Base-by-base conservation (phyloP, 2,329 filamentous ascomycete genomes). In the Epichloe coenophiala region DNA sequence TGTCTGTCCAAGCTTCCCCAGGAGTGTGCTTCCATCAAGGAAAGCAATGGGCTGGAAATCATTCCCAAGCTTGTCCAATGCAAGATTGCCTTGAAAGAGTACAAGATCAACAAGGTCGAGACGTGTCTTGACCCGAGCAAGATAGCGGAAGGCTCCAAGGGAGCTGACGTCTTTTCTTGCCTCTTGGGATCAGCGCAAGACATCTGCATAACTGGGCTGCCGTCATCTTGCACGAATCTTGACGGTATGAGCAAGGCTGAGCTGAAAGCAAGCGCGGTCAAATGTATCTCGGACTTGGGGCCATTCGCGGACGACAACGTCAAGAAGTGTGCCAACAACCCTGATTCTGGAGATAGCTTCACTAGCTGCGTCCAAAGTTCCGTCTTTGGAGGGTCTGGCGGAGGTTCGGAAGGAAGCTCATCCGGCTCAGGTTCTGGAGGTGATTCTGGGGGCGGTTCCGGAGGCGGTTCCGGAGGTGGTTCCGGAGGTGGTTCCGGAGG, bases 201-300 rank as follows among this genome's bases (percentile, higher is more conserved):
- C 5, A 7, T 41, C 31, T 57, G 56, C 38, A 47, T 56, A 27
- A 44, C 39, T 4, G 23, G 12, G 6, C 51, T 57, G 12, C 56
- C 56, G 1, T 6, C 36, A 2, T 17, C 49, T 2, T 57, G 56
- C 47, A 37, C 17, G 6, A 23, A n/a, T 3, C 50, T 57, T 4
- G 9, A 8, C 12, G 35, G n/a, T 5, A 17, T 47, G 35, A 37
- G n/a, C 9, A 33, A 6, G 9, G 17, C 13, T 7, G 17, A 38
- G 19, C 7, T 55, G 31, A 15, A 21, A 7, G n/a, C n/a, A 17
- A 21, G 48, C 5, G 3, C 47, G 13, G 39, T 40, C 3, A 13
- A 43, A 13, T 56, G 55, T 35, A 38, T 51, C 35, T 35, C 17
- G 5, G 45, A 48, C 9, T 53, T 54, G 17, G 54, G 54, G 9